These are phyloP conservation scores for Geranium brycei DNA, from an alignment of 345 rosid genomes.

Conservation along the genomic window DNA sequence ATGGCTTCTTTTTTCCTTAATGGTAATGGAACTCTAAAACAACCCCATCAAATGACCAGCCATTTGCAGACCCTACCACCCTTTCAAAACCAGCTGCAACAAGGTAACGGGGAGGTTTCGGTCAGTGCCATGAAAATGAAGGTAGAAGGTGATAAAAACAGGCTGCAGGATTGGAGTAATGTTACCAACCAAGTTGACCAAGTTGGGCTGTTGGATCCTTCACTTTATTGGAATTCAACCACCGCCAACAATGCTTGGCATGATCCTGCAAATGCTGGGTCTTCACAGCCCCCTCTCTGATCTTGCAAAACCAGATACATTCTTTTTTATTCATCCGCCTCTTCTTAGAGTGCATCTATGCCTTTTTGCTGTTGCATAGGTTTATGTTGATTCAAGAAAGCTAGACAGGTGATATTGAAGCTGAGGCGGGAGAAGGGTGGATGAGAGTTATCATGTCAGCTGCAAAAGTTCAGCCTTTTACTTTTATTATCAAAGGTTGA, in stretches of 20 bases:
- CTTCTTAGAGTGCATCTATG: no score
- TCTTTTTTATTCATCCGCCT: no score
- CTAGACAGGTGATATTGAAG: conserved; percentile 6
- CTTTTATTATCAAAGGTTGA: conserved; percentile 32
- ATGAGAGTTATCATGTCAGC: conserved; percentile 86
- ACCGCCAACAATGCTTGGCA: conserved; percentile 46
- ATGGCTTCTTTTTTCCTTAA: conserved; percentile 34
- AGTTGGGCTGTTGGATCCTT: conserved; percentile 44
- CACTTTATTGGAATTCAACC: conserved; percentile 34
- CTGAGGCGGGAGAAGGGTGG: conserved; percentile 54
- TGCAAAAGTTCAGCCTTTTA: conserved; percentile 35
- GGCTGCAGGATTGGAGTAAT: conserved; percentile 23
- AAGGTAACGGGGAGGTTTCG: conserved; percentile 11
- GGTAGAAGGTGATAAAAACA: conserved; percentile 27
- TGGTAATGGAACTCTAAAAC: conserved; percentile 12
- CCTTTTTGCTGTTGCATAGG: no score
- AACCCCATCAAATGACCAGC: conserved; percentile 9
- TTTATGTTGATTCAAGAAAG: no score
- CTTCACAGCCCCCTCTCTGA: conserved; percentile 11
- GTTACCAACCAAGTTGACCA: conserved; percentile 34
- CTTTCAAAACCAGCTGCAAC: conserved; percentile 29
- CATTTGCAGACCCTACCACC: conserved; percentile 29
- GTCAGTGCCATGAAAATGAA: conserved; percentile 26
- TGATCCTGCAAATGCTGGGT: conserved; percentile 57
- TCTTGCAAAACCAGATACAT: no score